Evolutionary conservation across 345 rosid species (phyloP).

Genomic region (Eucalyptus regnans): DNA sequence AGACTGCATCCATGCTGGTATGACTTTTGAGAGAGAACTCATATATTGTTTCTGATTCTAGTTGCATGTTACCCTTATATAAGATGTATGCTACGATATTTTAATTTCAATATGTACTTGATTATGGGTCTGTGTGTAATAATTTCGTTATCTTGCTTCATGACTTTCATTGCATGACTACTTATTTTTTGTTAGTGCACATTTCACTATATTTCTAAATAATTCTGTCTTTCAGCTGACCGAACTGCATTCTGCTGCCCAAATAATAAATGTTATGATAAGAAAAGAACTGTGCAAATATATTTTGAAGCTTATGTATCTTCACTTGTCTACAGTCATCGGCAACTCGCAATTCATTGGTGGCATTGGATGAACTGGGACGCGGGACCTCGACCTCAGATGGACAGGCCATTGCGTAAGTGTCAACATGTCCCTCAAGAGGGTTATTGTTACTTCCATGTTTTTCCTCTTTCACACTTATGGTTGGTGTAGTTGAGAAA

Average conservation of each 20-base stretch:
- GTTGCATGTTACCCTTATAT: not conserved
- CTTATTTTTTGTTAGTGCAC: not conserved
- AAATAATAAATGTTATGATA: not conserved
- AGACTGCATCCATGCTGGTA: slow-evolving; percentile 95
- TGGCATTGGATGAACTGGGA: slow-evolving; percentile 94
- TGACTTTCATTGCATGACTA: not conserved
- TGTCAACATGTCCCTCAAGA: not conserved
- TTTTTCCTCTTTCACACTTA: not conserved
- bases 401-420: slow-evolving; percentile 99
- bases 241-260: not conserved
- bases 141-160: not conserved
- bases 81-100: not conserved
- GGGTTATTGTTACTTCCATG: not conserved
- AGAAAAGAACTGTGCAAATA: not conserved
- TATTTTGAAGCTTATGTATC: not conserved
- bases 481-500: not conserved
- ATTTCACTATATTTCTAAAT: not conserved
- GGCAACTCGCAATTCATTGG: slow-evolving; percentile 70
- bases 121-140: not conserved
- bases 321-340: slow-evolving; percentile 39
- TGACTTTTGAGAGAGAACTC: not conserved
- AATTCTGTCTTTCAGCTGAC: not conserved
- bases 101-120: not conserved
- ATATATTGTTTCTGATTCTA: not conserved
- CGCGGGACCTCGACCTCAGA: slow-evolving; percentile 97